A percentile compares a stretch with the other conserved stretches of the same genome.
Conservation (phyloP, 352 stramenopile genomes). For the Phytophthora litchii region DNA sequence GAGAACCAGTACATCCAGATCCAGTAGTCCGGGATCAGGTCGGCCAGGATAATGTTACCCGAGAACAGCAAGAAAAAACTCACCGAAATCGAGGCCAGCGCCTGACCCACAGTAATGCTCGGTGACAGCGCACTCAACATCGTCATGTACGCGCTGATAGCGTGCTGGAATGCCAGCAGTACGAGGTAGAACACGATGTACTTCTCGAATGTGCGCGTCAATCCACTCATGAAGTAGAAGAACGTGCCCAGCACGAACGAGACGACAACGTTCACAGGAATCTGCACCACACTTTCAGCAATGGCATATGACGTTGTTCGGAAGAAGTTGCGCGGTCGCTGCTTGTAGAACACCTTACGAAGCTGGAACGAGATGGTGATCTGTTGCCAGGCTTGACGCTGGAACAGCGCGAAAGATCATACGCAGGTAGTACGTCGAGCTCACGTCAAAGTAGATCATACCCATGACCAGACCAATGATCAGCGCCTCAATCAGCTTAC, state of each 20-base stretch:
- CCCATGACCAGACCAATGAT: conserved; percentile 86
- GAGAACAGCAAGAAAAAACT: conserved; percentile 79
- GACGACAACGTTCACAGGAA: conserved; percentile 74
- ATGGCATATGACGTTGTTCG: conserved; percentile 83
- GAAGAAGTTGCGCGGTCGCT: conserved; percentile 91
- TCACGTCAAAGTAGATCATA: conserved; percentile 72
- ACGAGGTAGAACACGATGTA: conserved; percentile 85
- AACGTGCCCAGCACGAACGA: conserved; percentile 63
- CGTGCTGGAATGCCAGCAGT: conserved; percentile 78
- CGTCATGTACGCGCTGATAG: conserved; percentile 71
- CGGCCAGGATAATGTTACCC: conserved; percentile 76
- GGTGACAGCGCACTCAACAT: conserved; percentile 60
- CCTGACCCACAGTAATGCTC: conserved; percentile 62
- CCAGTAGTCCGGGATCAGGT: conserved; percentile 76
- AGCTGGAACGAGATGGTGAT: conserved; percentile 78
- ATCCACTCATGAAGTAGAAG: conserved; percentile 92
- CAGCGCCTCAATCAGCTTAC: conserved; percentile 67
- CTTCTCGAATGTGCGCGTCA: conserved; percentile 62
- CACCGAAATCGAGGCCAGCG: conserved; percentile 54
- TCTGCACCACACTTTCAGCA: conserved; percentile 62
- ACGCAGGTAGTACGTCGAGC: conserved; percentile 63
- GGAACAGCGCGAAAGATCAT: conserved; percentile 79
- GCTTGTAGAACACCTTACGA: conserved; percentile 92
- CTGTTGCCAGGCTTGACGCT: conserved; percentile 75
- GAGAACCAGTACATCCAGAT: conserved; percentile 86